phyloP scores from a whole-genome alignment of 352 stramenopile genomes.

The Phytopythium litorale region DNA sequence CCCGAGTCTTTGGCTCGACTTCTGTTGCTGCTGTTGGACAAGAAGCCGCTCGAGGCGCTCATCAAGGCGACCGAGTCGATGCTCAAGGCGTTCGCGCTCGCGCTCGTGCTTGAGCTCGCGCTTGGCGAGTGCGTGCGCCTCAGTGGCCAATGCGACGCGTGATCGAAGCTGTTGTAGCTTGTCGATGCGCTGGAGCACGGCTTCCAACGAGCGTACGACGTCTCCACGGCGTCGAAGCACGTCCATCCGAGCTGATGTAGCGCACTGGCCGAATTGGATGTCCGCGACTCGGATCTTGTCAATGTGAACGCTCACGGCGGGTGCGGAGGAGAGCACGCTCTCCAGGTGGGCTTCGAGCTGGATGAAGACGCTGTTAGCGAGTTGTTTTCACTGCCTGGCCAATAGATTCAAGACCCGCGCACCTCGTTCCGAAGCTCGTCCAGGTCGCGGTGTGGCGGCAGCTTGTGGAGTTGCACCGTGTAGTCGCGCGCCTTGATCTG shows the following conservation, averaged over 20 bases:
- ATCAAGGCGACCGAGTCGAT: constrained; percentile 40
- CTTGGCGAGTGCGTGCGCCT: constrained; percentile 32
- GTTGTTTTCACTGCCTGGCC: not conserved
- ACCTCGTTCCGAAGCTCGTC: constrained; percentile 61
- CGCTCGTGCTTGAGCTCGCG: constrained; percentile 42
- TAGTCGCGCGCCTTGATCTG: constrained; percentile 76
- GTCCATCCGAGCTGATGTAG: constrained; percentile 49
- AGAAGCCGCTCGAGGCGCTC: constrained; percentile 42
- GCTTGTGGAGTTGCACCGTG: constrained; percentile 68
- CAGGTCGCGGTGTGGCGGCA: constrained; percentile 59
- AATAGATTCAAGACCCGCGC: not conserved
- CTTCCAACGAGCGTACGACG: constrained; percentile 63
- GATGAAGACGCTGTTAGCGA: not conserved
- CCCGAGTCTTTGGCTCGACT: constrained; percentile 8
- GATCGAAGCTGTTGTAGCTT: constrained; percentile 57
- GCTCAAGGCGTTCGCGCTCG: constrained; percentile 38
- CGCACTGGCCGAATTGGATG: constrained; percentile 75
- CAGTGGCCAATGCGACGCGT: constrained; percentile 16
- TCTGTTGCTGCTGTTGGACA: constrained; percentile 23
- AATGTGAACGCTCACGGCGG: constrained; percentile 48
- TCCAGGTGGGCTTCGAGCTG: constrained; percentile 69
- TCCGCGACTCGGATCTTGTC: constrained; percentile 67
- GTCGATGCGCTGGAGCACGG: constrained; percentile 58
- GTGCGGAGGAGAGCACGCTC: constrained; percentile 42
- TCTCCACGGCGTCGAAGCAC: constrained; percentile 52